Conservation (phyloP, 495 filamentous ascomycete genomes). For the Trypethelium eluteriae region DNA sequence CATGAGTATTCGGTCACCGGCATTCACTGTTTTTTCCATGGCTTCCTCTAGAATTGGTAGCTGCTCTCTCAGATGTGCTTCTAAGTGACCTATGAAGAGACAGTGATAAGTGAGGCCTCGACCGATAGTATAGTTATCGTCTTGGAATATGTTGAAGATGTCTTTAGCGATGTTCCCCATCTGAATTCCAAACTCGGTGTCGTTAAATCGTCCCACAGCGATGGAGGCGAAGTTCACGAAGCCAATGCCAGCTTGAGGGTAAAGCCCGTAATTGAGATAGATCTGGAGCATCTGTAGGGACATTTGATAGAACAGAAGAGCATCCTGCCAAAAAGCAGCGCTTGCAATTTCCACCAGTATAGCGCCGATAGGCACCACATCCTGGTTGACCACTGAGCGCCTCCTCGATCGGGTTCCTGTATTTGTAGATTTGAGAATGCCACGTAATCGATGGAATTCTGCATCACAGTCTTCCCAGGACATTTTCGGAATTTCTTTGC, state of each 20-base stretch:
- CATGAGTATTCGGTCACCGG: conserved; percentile 67
- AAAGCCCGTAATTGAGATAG: conserved; percentile 56
- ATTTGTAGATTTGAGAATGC: conserved; percentile 45
- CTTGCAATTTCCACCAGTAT: conserved; percentile 69
- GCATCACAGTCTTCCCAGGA: conserved; percentile 69
- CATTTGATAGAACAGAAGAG: conserved; percentile 67
- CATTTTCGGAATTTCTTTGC: conserved; percentile 53
- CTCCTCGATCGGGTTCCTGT: neutral
- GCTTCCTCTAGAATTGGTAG: conserved; percentile 58
- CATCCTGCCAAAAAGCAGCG: conserved; percentile 77
- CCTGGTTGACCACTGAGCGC: conserved; percentile 37
- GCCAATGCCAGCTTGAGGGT: conserved; percentile 66
- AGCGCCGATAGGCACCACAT: conserved; percentile 58
- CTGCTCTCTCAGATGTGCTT: conserved; percentile 52
- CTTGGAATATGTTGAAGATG: conserved; percentile 57
- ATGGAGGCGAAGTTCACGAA: conserved; percentile 71
- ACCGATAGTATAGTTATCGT: conserved; percentile 58
- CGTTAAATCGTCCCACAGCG: conserved; percentile 62
- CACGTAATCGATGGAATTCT: conserved; percentile 54
- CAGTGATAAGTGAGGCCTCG: conserved; percentile 64
- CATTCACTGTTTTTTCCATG: conserved; percentile 60
- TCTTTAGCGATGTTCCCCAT: conserved; percentile 57
- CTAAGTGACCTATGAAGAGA: conserved; percentile 67
- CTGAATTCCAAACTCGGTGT: conserved; percentile 58
- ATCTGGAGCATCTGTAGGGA: conserved; percentile 62